Conservation (phyloP, 2,329 filamentous ascomycete species). For the Cladosporium oxysporum region DNA sequence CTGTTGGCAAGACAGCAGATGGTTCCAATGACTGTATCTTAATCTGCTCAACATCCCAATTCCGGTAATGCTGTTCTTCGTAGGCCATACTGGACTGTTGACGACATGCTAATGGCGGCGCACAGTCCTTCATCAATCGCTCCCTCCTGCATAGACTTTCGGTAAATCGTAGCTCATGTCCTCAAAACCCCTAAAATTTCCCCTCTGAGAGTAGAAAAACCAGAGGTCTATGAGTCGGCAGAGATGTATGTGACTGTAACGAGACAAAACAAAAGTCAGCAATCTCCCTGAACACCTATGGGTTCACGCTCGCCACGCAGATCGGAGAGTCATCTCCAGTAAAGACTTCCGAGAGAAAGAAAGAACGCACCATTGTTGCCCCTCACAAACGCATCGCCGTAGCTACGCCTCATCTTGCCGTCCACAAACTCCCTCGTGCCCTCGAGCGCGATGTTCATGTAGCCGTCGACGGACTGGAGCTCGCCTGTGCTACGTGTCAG, state of each 20-base stretch:
- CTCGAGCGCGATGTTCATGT: slow-evolving; percentile 99
- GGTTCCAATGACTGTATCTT: neutral
- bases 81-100: neutral
- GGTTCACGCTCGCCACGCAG: neutral
- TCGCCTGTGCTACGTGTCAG: slow-evolving; percentile 63
- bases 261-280: neutral
- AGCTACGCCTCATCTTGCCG: slow-evolving; percentile 76
- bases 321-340: neutral
- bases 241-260: slow-evolving; percentile 69
- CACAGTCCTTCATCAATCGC: neutral
- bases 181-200: neutral
- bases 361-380: slow-evolving; percentile 79
- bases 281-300: neutral
- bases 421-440: slow-evolving; percentile 92
- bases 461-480: slow-evolving; percentile 94
- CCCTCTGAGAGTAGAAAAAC: neutral
- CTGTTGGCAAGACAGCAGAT: neutral
- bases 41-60: neutral
- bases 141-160: neutral
- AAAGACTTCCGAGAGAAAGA: neutral
- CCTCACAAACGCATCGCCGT: slow-evolving; percentile 92
- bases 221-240: slow-evolving; percentile 53
- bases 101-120: neutral
- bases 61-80: neutral
- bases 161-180: neutral